Evolutionary conservation across 2,329 filamentous ascomycete genomes (phyloP).

Genomic region (Anisogramma anomala): DNA sequence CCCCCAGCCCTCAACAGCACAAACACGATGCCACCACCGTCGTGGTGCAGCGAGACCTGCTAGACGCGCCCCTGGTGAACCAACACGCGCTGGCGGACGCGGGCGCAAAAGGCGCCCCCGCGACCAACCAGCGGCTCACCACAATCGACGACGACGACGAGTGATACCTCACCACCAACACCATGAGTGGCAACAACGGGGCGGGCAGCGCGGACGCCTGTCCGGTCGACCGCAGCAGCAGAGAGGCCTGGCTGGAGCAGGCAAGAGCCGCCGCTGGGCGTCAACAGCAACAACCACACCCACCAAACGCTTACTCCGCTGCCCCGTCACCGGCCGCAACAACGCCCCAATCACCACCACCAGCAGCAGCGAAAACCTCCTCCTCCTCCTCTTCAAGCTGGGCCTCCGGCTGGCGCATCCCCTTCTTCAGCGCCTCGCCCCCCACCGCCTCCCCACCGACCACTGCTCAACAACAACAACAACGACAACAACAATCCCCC

Average conservation of each 20-base stretch:
- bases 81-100: slow-evolving; percentile 11
- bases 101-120: background rate
- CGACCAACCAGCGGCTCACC: too few species aligned
- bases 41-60: slow-evolving; percentile 13
- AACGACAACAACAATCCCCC: slow-evolving; percentile 10
- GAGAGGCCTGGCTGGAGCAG: slow-evolving; percentile 74
- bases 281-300: slow-evolving; percentile 1
- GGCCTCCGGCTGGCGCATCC: slow-evolving; percentile 25
- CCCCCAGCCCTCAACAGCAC: background rate
- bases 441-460: slow-evolving; percentile 16
- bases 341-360: slow-evolving; percentile 2
- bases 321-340: background rate
- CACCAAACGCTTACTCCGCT: too few species aligned
- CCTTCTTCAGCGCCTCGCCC: slow-evolving; percentile 27
- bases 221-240: slow-evolving; percentile 82
- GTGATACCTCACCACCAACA: slow-evolving; percentile 1
- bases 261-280: slow-evolving; percentile 34
- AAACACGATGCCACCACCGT: slow-evolving; percentile 4
- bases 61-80: slow-evolving; percentile 13
- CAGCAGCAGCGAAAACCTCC: slow-evolving; percentile 17
- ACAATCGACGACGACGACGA: background rate
- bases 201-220: slow-evolving; percentile 38
- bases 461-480: slow-evolving; percentile 1
- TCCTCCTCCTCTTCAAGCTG: slow-evolving; percentile 28
- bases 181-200: background rate